Conservation (phyloP, 257 asterid species). For the Solanum dulcamara region DNA sequence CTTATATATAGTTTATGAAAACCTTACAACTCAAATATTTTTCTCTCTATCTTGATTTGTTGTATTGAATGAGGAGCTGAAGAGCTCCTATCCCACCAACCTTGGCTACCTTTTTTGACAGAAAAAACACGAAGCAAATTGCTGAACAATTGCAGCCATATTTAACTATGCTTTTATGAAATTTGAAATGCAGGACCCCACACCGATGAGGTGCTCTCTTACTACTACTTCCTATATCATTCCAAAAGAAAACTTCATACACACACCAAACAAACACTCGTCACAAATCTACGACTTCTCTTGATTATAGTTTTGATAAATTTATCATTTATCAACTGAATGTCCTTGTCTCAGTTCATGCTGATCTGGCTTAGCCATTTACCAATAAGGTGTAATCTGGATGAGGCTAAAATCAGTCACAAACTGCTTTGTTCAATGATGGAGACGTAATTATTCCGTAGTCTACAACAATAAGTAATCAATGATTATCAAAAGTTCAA, state of each 20-base stretch:
- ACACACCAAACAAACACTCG: neutral
- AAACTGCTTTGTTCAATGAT: neutral
- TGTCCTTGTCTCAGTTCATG: neutral
- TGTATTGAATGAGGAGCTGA: too few relatives aligned
- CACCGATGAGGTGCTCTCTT: neutral
- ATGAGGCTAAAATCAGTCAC: neutral
- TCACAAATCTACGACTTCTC: neutral
- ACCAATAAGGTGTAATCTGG: neutral
- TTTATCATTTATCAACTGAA: neutral
- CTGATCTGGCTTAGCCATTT: neutral
- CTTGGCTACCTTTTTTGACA: too few relatives aligned
- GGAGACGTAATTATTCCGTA: neutral
- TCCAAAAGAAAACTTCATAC: neutral
- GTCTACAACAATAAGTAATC: neutral
- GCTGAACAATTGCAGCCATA: too few relatives aligned
- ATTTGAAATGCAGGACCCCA: too few relatives aligned
- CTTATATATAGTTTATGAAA: too few relatives aligned
- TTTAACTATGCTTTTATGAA: too few relatives aligned
- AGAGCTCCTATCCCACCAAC: too few relatives aligned
- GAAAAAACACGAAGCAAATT: too few relatives aligned
- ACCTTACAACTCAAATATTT: too few relatives aligned
- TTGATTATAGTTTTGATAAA: neutral
- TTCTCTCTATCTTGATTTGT: too few relatives aligned
- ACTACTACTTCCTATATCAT: neutral
- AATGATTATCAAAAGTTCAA: neutral